A percentile compares a stretch with the other conserved stretches of the same genome.
Conservation (phyloP, 2,329 filamentous ascomycete genomes). For the Incumbomyces delicatus region DNA sequence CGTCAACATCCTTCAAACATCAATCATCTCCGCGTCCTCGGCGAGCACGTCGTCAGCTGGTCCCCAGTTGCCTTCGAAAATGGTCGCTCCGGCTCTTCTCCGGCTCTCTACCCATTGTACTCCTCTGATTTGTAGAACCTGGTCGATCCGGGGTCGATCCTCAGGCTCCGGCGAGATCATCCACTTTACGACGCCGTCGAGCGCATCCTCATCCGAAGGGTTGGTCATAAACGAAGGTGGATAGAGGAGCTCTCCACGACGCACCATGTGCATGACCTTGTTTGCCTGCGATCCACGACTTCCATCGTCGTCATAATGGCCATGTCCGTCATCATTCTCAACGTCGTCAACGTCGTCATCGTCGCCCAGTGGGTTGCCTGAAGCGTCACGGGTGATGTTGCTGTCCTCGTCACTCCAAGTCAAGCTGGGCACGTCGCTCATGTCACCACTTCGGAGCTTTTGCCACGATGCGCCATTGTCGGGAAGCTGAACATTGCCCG, state of each 20-base stretch:
- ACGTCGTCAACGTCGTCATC: conserved; percentile 37
- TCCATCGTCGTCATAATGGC: conserved; percentile 19
- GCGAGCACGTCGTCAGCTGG: conserved; percentile 57
- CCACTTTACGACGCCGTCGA: conserved; percentile 75
- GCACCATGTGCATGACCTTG: conserved; percentile 25
- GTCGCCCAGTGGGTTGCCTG: conserved; percentile 54
- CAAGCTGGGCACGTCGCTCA: conserved; percentile 78
- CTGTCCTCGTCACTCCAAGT: conserved; percentile 67
- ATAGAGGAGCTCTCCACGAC: conserved; percentile 50
- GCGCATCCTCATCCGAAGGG: conserved; percentile 57
- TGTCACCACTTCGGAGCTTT: conserved; percentile 76
- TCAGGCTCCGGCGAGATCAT: conserved; percentile 73
- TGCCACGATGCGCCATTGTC: conserved; percentile 91
- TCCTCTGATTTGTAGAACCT: conserved; percentile 63
- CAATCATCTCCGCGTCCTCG: conserved; percentile 54
- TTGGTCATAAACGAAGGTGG: conserved; percentile 89
- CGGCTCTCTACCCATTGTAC: conserved; percentile 70
- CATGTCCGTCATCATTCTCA: conserved; percentile 23
- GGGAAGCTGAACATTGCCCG: conserved; percentile 84
- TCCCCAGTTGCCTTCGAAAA: conserved; percentile 94
- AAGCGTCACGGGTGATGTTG: conserved; percentile 62
- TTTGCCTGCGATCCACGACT: conserved; percentile 21
- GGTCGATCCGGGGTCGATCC: conserved; percentile 62
- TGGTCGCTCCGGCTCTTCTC: conserved; percentile 77
- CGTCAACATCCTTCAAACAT: conserved; percentile 33